Evolutionary conservation across 805 yeast genomes (phyloP), one percentile per base, ranked within the genome.

Genomic region (Candida sithepensis): DNA sequence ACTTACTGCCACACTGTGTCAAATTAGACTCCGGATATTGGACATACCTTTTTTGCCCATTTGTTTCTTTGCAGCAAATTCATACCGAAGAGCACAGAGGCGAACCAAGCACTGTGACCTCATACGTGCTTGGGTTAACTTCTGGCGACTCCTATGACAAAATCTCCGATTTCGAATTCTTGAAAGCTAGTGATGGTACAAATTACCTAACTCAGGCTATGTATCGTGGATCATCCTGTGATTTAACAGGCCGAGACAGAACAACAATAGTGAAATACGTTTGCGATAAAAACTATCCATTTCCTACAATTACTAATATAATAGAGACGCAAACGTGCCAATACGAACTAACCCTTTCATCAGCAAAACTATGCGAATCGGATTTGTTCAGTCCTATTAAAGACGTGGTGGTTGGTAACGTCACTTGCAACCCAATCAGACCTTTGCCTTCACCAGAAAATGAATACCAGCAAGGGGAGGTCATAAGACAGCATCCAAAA

Each of bases 281-380:
- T 4, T 68, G 71, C 41, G 61, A 57, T 40, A 45, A 48, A 2
- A 38, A 54, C 12, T 37, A 44, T 2, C 14, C 30, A 3, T 0
- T 10, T 1, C 64, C 69, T 3, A 22, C n/a, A 13, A 48, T 66
- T n/a, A 45, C 46, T 6, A 42, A 44, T 6, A 52, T 65, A 6
- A 48, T 54, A 14, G 72, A 68, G 47, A 46, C 56, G 44, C 61
- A 59, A 44, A 65, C 69, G 3, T 68, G 72, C 43, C 58, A 58
- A 22, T 68, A 68, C 47, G 55, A 52, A 44, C 46, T 58, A 41
- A 53, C 47, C 8, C 43, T 64, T 8, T 40, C 56, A 1, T 39
- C 59, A 13, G 58, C 65, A 4, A 56, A 55, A 21, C 49, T 65
- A 7, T 64, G 68, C 45, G 48, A 54, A 10, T 47, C 56, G 42